Percentiles rank a stretch among this genome's conserved stretches.
Conservation (phyloP, 371 early-diverging fungal genomes). For the Basidiobolus heterosporus region DNA sequence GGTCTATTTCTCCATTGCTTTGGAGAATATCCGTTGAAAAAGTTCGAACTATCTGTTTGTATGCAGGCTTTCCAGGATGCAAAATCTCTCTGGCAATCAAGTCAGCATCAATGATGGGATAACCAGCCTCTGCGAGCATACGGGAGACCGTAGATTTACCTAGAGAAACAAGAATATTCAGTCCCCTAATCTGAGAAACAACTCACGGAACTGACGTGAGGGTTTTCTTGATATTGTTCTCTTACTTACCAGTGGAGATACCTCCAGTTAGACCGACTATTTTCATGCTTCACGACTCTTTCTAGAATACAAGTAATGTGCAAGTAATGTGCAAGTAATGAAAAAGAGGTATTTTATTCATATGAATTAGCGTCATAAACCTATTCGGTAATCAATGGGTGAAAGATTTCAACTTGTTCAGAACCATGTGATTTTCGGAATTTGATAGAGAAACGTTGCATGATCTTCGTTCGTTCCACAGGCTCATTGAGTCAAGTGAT, state of each 20-base stretch:
- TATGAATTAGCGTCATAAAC: too few species aligned
- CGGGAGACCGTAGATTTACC: conserved; percentile 72
- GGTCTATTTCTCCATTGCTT: conserved; percentile 37
- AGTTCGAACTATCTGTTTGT: conserved; percentile 43
- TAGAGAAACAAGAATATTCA: conserved; percentile 6
- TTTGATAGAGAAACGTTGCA: too few species aligned
- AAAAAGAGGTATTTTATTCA: too few species aligned
- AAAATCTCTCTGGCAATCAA: conserved; percentile 75
- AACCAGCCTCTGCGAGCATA: conserved; percentile 26
- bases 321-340: too few species aligned
- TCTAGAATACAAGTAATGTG: too few species aligned
- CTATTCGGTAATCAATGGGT: too few species aligned
- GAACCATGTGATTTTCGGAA: too few species aligned
- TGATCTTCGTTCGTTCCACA: too few species aligned
- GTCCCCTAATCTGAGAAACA: neutral
- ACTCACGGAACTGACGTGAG: too few species aligned
- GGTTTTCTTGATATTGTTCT: too few species aligned
- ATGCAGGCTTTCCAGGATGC: conserved; percentile 53
- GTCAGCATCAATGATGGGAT: conserved; percentile 88
- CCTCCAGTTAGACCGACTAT: conserved; percentile 84
- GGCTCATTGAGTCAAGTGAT: too few species aligned
- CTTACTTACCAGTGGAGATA: conserved; percentile 75
- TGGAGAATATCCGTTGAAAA: conserved; percentile 44
- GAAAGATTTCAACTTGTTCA: too few species aligned
- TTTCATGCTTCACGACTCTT: conserved; percentile 36